Evolutionary conservation across 2,329 filamentous ascomycete genomes (phyloP), one percentile per base, ranked within the genome.

Genomic region (Botrytis aclada): DNA sequence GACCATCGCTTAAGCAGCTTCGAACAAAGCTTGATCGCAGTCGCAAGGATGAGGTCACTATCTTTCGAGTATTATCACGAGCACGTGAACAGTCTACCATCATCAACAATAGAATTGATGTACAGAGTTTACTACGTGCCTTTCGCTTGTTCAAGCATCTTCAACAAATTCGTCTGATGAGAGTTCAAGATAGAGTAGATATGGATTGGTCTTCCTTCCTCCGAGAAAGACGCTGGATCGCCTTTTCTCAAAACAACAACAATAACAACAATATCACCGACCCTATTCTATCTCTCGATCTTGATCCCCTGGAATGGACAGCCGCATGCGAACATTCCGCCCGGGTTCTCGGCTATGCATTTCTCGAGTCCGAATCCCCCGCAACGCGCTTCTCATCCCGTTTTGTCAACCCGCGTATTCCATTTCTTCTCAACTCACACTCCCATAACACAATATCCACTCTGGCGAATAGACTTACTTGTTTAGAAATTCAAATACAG

Each of bases 91-190:
- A 81, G 69, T 75, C 70, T 56, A 54, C 65, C 39, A 78, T 81
- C 34, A 74, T 78, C 37, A 61, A 75, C 14, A 69, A 75, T 29
- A 56, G 62, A 43, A 72, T 75, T 3, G 79, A 80, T 74, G 39
- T 72, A 32, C 43, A 73, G 39, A 72, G 34, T n/a, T 69, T 81
- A 29, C 43, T 75, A 14, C 61, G 47, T 34, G 80, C 79, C 14
- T 69, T 81, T 14, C 70, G 67, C 22, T 85, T 86, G 2, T 92
- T 92, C 77, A 86, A 84, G 2, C 85, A 85, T 41, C 84, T 92
- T 18, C 88, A 90, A 77, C 87, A 91, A 78, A 85, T 92, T 69
- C 89, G 91, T 74, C 85, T 92, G 22, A 84, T 92, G 39, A 86
- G 88, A 9, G 82, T 91, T 20, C 86, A 89, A 75, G 89, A 91